A percentile compares a stretch with the other conserved stretches of the same genome.
Evolutionary conservation across 108 stramenopile genomes (phyloP).

Genomic region (Conticribra guillardii): DNA sequence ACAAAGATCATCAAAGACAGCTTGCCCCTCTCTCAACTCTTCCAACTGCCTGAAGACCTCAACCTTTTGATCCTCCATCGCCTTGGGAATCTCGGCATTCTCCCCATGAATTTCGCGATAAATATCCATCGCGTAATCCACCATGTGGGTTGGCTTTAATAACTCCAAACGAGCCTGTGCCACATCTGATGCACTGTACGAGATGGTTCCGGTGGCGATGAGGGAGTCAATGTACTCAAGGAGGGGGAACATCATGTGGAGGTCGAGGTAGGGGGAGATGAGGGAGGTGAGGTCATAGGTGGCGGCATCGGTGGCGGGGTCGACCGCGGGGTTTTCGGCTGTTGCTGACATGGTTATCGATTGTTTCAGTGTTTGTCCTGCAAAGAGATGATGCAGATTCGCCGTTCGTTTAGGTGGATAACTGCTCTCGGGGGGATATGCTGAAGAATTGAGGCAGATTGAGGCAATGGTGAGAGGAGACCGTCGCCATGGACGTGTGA

Average conservation of each 20-base stretch:
- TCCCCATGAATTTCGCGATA: constrained; percentile 72
- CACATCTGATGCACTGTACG: constrained; percentile 74
- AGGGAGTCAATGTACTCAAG: constrained; percentile 88
- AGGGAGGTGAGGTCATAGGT: constrained; percentile 82
- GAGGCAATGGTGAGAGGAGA: too few species aligned
- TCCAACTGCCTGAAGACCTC: constrained; percentile 73
- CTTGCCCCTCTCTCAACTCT: constrained; percentile 75
- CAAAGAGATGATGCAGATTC: too few species aligned
- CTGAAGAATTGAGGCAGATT: too few species aligned
- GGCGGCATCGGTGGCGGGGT: constrained; percentile 50
- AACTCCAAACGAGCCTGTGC: constrained; percentile 78
- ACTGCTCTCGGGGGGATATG: too few species aligned
- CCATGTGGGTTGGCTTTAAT: constrained; percentile 90
- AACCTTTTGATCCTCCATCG: constrained; percentile 84
- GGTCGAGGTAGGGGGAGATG: constrained; percentile 90
- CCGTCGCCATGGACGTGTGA: too few species aligned
- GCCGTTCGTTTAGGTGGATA: too few species aligned
- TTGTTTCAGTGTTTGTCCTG: too few species aligned
- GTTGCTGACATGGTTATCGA: too few species aligned
- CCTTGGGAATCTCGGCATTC: constrained; percentile 57
- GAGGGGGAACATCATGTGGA: constrained; percentile 96
- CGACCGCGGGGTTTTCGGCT: too few species aligned
- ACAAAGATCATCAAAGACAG: constrained; percentile 69
- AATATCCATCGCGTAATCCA: constrained; percentile 92
- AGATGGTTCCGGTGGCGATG: constrained; percentile 62